Conservation (phyloP, 1,284 basidiomycete species). For the Wolfiporia cocos region DNA sequence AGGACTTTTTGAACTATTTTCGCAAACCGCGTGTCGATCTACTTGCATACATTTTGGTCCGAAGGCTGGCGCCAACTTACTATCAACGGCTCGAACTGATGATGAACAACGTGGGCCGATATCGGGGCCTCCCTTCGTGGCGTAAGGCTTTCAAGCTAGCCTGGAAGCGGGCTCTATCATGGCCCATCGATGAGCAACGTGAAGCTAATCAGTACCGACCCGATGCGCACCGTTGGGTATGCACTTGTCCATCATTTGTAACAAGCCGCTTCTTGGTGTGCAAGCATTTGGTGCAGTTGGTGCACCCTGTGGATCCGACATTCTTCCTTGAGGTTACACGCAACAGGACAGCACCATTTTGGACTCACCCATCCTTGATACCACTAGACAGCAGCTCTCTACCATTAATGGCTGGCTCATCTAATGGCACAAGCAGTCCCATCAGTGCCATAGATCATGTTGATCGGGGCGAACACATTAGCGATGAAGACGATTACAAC, state of each 20-base stretch:
- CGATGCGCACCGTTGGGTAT: constrained; percentile 20
- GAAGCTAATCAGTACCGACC: constrained; percentile 15
- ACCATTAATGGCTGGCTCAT: no score
- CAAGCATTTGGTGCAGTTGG: constrained; percentile 28
- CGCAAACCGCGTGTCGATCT: constrained; percentile 25
- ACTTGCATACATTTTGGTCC: constrained; percentile 26
- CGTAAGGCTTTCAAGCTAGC: constrained; percentile 25
- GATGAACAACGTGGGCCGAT: constrained; percentile 20
- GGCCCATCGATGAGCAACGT: not conserved
- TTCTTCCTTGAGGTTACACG: constrained; percentile 26
- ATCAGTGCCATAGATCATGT: no score
- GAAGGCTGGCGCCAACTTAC: constrained; percentile 26
- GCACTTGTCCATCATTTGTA: constrained; percentile 24
- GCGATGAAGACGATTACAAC: not conserved
- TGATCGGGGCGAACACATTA: no score
- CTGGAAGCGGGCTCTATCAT: constrained; percentile 18
- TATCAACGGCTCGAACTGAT: constrained; percentile 21
- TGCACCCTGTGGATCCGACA: constrained; percentile 18
- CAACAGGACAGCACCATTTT: constrained; percentile 22
- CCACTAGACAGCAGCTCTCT: no score
- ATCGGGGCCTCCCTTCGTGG: constrained; percentile 23
- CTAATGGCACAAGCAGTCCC: no score
- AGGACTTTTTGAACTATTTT: constrained; percentile 28
- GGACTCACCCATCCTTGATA: constrained; percentile 14
- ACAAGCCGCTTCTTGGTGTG: constrained; percentile 28